Conservation (phyloP, 352 stramenopile genomes). For the Pythium brassicae region DNA sequence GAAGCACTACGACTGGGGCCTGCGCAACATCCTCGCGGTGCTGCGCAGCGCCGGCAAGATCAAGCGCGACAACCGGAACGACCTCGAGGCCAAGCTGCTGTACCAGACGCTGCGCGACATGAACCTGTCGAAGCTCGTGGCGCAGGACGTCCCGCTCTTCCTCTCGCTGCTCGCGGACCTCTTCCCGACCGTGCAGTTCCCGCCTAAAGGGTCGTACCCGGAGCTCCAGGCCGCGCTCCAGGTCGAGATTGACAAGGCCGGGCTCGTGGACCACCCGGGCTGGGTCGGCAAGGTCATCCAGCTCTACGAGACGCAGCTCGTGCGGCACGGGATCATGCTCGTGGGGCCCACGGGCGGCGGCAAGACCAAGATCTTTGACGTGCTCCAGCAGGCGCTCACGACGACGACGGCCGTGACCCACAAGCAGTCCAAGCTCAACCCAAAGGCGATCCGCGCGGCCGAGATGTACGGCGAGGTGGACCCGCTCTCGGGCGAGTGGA, state of each 20-base stretch:
- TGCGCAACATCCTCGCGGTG: constrained; percentile 89
- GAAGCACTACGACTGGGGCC: constrained; percentile 92
- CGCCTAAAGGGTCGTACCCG: constrained; percentile 94
- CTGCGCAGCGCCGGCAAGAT: constrained; percentile 87
- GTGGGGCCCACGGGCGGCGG: constrained; percentile 95
- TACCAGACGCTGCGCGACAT: constrained; percentile 94
- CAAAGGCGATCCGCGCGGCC: constrained; percentile 95
- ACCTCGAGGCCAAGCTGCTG: constrained; percentile 84
- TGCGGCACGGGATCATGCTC: constrained; percentile 99
- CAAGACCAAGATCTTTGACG: constrained; percentile 98
- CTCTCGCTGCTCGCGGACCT: constrained; percentile 95
- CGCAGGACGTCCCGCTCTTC: constrained; percentile 97
- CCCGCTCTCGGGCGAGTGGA: constrained; percentile 96
- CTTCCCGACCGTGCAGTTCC: constrained; percentile 91
- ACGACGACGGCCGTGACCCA: constrained; percentile 91
- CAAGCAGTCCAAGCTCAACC: constrained; percentile 96
- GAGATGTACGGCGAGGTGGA: constrained; percentile 99
- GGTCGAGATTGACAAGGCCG: constrained; percentile 89
- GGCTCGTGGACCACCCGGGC: constrained; percentile 80
- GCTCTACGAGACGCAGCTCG: constrained; percentile 97
- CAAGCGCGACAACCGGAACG: constrained; percentile 87
- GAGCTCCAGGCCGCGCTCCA: constrained; percentile 90
- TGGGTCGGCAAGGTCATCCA: constrained; percentile 97
- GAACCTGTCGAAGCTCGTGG: constrained; percentile 98
- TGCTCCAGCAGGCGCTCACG: constrained; percentile 91